Conservation (phyloP, 805 yeast species). For the Saturnispora ahearnii region DNA sequence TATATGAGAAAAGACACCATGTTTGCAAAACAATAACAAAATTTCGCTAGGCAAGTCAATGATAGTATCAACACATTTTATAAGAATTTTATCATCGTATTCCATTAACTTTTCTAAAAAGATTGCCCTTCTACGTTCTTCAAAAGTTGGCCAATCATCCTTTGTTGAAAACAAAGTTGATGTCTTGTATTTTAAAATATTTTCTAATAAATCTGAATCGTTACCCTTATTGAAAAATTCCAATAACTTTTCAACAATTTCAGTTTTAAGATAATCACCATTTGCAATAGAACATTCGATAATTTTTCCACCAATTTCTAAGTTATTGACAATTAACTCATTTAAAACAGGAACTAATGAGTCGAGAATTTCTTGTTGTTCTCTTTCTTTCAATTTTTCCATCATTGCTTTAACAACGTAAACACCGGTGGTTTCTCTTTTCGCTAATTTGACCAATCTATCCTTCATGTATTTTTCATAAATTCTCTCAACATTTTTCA, state of each 20-base stretch:
- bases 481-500: conserved; percentile 61
- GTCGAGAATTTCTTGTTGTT: conserved; percentile 55
- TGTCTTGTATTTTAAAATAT: conserved; percentile 50
- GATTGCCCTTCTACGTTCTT: conserved; percentile 71
- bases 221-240: conserved; percentile 32
- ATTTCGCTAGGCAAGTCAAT: conserved; percentile 52
- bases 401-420: conserved; percentile 69
- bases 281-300: conserved; percentile 57
- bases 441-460: conserved; percentile 62
- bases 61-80: conserved; percentile 50
- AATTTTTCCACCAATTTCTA: conserved; percentile 59
- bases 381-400: conserved; percentile 51
- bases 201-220: conserved; percentile 50
- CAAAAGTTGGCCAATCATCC: conserved; percentile 90
- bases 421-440: conserved; percentile 76
- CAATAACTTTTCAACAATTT: conserved; percentile 42
- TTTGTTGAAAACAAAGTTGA: conserved; percentile 76
- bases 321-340: conserved; percentile 51
- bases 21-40: conserved; percentile 66
- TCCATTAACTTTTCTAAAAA: conserved; percentile 66
- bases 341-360: conserved; percentile 58
- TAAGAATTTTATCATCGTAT: conserved; percentile 53
- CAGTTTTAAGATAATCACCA: conserved; percentile 50
- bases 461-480: conserved; percentile 65
- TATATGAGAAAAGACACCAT: conserved; percentile 87